These are phyloP conservation scores for Aphanocladium album DNA, from an alignment of 2,329 filamentous ascomycete species.

Conservation along the genomic window DNA sequence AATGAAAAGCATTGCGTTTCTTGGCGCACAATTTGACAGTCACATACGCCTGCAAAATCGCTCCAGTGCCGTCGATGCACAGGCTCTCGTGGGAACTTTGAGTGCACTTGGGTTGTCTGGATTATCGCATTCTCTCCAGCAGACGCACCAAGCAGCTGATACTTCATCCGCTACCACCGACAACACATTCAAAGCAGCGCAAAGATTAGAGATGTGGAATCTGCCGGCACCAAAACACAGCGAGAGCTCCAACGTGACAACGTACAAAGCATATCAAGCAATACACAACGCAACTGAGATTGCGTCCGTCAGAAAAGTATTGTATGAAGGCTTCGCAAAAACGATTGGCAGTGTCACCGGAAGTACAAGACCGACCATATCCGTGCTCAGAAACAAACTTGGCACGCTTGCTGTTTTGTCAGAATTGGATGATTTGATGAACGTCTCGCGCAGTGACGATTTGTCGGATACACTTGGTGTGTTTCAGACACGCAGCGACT, in stretches of 20 bases:
- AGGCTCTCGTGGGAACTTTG: constrained; percentile 70
- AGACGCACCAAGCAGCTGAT: constrained; percentile 58
- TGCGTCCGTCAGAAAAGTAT: constrained; percentile 45
- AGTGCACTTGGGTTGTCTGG: constrained; percentile 79
- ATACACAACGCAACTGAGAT: constrained; percentile 63
- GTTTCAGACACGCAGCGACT: constrained; percentile 62
- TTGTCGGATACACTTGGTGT: constrained; percentile 56
- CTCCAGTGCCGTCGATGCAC: constrained; percentile 53
- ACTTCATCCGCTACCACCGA: constrained; percentile 57
- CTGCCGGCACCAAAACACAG: constrained; percentile 65
- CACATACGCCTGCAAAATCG: constrained; percentile 61
- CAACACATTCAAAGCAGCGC: constrained; percentile 72
- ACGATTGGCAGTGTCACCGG: constrained; percentile 55
- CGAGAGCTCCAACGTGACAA: constrained; percentile 58
- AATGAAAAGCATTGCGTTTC: constrained; percentile 80
- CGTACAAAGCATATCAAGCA: constrained; percentile 78
- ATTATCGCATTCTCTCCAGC: constrained; percentile 73
- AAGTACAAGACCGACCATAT: constrained; percentile 42
- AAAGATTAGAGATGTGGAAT: constrained; percentile 87
- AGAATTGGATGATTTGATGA: constrained; percentile 75
- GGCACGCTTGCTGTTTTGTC: constrained; percentile 66
- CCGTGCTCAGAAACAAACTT: constrained; percentile 49
- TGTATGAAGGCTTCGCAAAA: constrained; percentile 59
- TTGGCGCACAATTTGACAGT: constrained; percentile 86
- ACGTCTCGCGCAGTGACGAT: constrained; percentile 53